phyloP scores from a whole-genome alignment of 2,329 filamentous ascomycete genomes.

The Shiraia sp. region DNA sequence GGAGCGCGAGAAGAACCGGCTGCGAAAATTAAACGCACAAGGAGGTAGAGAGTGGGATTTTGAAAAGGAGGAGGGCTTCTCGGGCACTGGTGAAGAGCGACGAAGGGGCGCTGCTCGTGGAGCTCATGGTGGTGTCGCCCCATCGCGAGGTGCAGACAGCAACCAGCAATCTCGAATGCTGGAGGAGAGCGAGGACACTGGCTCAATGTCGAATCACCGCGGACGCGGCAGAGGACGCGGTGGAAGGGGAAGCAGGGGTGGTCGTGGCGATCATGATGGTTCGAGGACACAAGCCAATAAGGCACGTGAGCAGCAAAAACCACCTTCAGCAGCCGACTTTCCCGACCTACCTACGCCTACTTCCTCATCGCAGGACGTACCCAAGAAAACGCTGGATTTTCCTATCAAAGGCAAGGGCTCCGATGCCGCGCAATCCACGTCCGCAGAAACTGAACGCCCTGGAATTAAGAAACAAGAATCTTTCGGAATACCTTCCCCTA shows the following conservation, averaged over 20 bases:
- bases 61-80: constrained; percentile 63
- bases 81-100: constrained; percentile 45
- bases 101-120: constrained; percentile 54
- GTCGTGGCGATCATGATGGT: constrained; percentile 28
- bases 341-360: constrained; percentile 46
- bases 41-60: constrained; percentile 66
- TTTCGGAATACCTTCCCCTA: constrained; percentile 35
- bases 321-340: constrained; percentile 50
- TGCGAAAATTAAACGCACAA: constrained; percentile 62
- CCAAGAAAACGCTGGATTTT: constrained; percentile 33
- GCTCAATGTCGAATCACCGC: constrained; percentile 6
- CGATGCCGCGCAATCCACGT: constrained; percentile 16
- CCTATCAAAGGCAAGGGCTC: constrained; percentile 30
- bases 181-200: background rate
- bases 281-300: constrained; percentile 11
- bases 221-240: constrained; percentile 40
- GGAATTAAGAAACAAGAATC: constrained; percentile 36
- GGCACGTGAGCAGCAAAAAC: constrained; percentile 24
- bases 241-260: constrained; percentile 36
- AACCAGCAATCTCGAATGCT: background rate
- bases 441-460: constrained; percentile 24
- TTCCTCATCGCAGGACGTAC: constrained; percentile 5
- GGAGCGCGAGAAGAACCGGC: constrained; percentile 64
- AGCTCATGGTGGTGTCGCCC: constrained; percentile 55
- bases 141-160: constrained; percentile 29